Percentiles rank a stretch among this genome's conserved stretches.
phyloP scores from a whole-genome alignment of 2,329 filamentous ascomycete genomes.

The Furcasterigmium furcatum region DNA sequence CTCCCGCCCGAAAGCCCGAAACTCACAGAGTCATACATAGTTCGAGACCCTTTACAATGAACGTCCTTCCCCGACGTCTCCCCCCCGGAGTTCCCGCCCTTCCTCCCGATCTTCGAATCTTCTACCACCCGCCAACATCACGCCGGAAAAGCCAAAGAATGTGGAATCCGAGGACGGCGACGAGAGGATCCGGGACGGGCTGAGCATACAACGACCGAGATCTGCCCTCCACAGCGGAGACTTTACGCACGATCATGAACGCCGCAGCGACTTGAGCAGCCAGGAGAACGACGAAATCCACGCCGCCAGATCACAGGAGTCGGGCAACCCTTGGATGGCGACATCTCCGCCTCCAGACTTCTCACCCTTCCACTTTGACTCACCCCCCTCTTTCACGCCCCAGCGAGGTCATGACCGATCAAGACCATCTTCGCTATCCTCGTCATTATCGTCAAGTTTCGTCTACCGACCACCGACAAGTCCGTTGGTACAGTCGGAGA shows the following conservation, averaged over 20 bases:
- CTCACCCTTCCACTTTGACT: conserved; percentile 40
- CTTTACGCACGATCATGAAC: conserved; percentile 44
- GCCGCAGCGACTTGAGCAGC: background rate
- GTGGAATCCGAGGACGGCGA: conserved; percentile 21
- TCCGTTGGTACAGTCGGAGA: conserved; percentile 84
- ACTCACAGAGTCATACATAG: conserved; percentile 19
- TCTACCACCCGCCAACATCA: conserved; percentile 43
- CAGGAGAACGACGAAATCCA: background rate
- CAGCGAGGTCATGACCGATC: conserved; percentile 34
- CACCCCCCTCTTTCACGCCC: conserved; percentile 16
- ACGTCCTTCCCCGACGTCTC: conserved; percentile 26
- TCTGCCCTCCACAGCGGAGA: conserved; percentile 71
- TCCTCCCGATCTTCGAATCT: conserved; percentile 34
- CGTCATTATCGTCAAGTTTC: conserved; percentile 75
- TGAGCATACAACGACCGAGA: conserved; percentile 75
- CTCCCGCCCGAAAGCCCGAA: too few relatives aligned
- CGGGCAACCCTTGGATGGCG: conserved; percentile 41
- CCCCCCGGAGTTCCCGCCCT: conserved; percentile 27
- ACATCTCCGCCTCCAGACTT: conserved; percentile 55
- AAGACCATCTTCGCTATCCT: conserved; percentile 61
- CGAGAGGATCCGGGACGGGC: conserved; percentile 47
- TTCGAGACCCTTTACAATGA: conserved; percentile 33
- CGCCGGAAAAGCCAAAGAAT: conserved; percentile 37
- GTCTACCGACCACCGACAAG: conserved; percentile 86
- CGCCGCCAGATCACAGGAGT: background rate